Conservation (phyloP, 2,329 filamentous ascomycete species). For the Aphanocladium album region DNA sequence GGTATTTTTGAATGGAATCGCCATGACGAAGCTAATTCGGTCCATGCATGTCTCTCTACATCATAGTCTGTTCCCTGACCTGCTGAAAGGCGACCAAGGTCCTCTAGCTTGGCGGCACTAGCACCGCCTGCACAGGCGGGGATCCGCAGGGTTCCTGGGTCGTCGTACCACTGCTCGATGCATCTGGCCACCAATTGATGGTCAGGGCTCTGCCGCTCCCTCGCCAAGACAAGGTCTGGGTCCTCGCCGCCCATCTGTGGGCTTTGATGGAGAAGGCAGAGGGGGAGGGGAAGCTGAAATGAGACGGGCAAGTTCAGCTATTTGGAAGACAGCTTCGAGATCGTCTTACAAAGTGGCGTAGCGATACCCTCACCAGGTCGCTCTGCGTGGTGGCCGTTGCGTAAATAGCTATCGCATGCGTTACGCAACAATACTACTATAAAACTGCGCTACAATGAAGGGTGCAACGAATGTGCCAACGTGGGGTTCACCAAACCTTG, state of each 20-base stretch:
- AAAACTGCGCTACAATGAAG: too few species aligned
- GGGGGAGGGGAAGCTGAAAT: background rate
- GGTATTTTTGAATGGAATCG: slow-evolving; percentile 1
- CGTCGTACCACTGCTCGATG: background rate
- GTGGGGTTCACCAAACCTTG: too few species aligned
- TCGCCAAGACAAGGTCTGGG: background rate
- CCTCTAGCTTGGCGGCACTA: background rate
- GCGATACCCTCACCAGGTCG: too few species aligned
- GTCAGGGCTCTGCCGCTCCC: background rate
- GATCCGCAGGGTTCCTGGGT: background rate
- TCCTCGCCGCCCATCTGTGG: background rate
- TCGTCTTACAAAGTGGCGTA: background rate
- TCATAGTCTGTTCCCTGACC: slow-evolving; percentile 2
- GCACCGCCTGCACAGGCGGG: background rate
- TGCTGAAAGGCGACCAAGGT: slow-evolving; percentile 7
- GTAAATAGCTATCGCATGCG: too few species aligned
- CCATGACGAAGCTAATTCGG: background rate
- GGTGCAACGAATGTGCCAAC: too few species aligned
- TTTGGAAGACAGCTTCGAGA: background rate
- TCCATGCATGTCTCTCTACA: background rate
- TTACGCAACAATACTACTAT: too few species aligned
- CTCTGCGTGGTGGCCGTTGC: too few species aligned
- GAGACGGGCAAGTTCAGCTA: background rate
- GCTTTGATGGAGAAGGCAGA: background rate
- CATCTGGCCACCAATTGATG: background rate